Percentiles rank a stretch among this genome's conserved stretches.
These are phyloP conservation scores for Massariosphaeria phaeospora DNA, from an alignment of 495 filamentous ascomycete genomes.

Conservation along the genomic window DNA sequence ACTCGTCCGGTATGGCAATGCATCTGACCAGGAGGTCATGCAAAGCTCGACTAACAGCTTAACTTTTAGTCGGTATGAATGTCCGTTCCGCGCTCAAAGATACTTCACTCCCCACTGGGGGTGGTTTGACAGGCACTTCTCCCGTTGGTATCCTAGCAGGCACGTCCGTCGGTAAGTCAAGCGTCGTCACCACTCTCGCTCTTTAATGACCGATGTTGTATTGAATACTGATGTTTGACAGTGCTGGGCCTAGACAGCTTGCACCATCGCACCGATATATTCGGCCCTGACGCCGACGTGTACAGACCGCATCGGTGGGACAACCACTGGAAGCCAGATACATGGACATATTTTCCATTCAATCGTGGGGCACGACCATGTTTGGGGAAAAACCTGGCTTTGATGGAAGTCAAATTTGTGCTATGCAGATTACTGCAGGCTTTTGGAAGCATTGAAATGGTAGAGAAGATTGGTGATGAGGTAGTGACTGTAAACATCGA, in stretches of 20 bases:
- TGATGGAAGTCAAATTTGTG: constrained; percentile 4
- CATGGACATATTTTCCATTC: constrained; percentile 1
- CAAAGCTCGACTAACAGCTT: neutral
- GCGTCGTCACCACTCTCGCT: neutral
- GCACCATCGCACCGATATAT: neutral
- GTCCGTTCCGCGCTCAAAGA: neutral
- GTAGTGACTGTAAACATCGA: neutral
- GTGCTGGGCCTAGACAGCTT: neutral
- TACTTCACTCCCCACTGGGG: neutral
- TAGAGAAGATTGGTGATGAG: neutral
- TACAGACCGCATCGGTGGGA: constrained; percentile 2
- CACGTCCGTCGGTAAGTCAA: neutral
- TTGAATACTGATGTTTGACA: neutral
- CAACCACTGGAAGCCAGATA: constrained; percentile 2
- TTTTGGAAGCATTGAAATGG: neutral
- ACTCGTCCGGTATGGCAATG: neutral
- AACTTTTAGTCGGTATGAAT: neutral
- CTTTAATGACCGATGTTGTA: neutral
- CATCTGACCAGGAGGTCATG: neutral
- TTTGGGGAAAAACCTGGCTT: neutral
- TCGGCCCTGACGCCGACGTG: neutral
- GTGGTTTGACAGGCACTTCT: neutral
- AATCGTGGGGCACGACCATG: constrained; percentile 2
- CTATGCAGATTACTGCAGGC: constrained; percentile 1
- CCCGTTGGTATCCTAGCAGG: neutral